Percentiles rank a stretch among this genome's conserved stretches.
Evolutionary conservation across 352 stramenopile species (phyloP).

Genomic region (Globisporangium megalacanthum): DNA sequence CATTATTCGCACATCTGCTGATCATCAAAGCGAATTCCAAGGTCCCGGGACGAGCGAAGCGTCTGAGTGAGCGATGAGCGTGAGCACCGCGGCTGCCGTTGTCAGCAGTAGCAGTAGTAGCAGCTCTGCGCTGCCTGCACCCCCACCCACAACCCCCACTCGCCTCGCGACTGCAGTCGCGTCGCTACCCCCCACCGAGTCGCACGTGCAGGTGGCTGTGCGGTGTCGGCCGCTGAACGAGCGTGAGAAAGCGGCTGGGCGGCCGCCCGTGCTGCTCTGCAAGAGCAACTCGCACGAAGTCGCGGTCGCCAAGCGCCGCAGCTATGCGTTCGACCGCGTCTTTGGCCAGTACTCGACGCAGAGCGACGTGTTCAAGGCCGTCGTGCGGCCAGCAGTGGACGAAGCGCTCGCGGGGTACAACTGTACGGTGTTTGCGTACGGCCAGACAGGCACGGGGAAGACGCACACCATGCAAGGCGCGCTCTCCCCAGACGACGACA

Average conservation of each 20-base stretch:
- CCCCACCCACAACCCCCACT: not conserved
- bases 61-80: too few species aligned
- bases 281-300: slow-evolving; percentile 84
- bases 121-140: too few species aligned
- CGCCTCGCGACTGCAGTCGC: not conserved
- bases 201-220: slow-evolving; percentile 86
- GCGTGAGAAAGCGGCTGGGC: slow-evolving; percentile 74
- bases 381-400: slow-evolving; percentile 92
- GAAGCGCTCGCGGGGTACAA: slow-evolving; percentile 96
- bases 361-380: slow-evolving; percentile 94
- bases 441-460: slow-evolving; percentile 96
- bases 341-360: slow-evolving; percentile 96
- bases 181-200: slow-evolving; percentile 7
- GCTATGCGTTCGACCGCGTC: slow-evolving; percentile 90
- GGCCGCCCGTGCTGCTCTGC: slow-evolving; percentile 81
- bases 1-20: too few species aligned
- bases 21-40: too few species aligned
- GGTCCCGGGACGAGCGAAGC: too few species aligned
- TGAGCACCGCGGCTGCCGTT: too few species aligned
- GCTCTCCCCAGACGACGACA: slow-evolving; percentile 79
- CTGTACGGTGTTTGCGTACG: slow-evolving; percentile 96
- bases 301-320: slow-evolving; percentile 84
- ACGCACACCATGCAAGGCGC: slow-evolving; percentile 98
- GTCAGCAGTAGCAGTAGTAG: too few species aligned
- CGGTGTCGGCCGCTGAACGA: slow-evolving; percentile 87